These are phyloP conservation scores for Xerocomus amazonicus DNA, from an alignment of 1,284 basidiomycete genomes.

Conservation along the genomic window DNA sequence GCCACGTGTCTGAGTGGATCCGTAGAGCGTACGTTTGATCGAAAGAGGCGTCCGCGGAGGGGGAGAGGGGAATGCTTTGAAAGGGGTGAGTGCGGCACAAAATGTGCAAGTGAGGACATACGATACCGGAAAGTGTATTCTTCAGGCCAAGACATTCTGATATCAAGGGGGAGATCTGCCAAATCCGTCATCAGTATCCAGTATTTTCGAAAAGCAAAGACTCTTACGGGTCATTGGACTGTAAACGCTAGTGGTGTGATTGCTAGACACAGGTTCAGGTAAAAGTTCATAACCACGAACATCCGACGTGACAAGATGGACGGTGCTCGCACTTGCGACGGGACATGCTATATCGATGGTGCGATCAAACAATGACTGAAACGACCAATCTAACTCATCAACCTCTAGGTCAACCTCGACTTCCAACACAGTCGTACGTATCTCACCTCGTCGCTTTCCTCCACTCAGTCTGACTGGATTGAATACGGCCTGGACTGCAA, in stretches of 20 bases:
- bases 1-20: conserved; percentile 75
- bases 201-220: conserved; percentile 6
- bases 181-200: conserved; percentile 3
- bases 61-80: conserved; percentile 26
- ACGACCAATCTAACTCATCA: conserved; percentile 65
- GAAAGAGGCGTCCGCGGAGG: conserved; percentile 38
- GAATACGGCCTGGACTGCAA: conserved; percentile 81
- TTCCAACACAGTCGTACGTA: not conserved
- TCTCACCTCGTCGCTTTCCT: conserved; percentile 53
- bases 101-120: conserved; percentile 31
- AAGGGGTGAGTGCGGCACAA: not conserved
- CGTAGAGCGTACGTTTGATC: conserved; percentile 69
- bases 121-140: conserved; percentile 54
- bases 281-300: conserved; percentile 41
- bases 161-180: conserved; percentile 43
- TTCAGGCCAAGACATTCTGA: conserved; percentile 56
- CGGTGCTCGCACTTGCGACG: conserved; percentile 50
- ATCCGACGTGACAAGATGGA: conserved; percentile 48
- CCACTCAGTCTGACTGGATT: conserved; percentile 66
- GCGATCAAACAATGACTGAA: conserved; percentile 71
- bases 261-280: conserved; percentile 44
- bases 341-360: conserved; percentile 61
- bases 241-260: conserved; percentile 42
- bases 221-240: conserved; percentile 45
- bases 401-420: not conserved